Evolutionary conservation across 192 early-diverging fungal species (phyloP), one percentile per base, ranked within the genome.

Genomic region (Rhizophagus clarus): DNA sequence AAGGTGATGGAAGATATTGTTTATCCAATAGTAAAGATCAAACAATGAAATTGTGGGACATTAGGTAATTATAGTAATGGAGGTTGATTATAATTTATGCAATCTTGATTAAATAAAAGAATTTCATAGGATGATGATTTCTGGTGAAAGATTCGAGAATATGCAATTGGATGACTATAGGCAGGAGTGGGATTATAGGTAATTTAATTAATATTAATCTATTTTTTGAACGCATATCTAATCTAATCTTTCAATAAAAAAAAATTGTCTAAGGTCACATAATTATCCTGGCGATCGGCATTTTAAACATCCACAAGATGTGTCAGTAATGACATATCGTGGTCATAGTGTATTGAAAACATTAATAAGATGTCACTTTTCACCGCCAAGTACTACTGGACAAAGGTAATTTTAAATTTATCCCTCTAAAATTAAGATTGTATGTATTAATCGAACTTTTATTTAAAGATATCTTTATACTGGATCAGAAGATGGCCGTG

Each of bases 21-120:
- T 79, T 92, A 4, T 91, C 88, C 24, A 94, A 92, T 77, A 88
- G 87, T 26, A 94, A 94, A 81, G 93, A 94, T 79, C 93, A 94
- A 80, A 83, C 78, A 17, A 89, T 91, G 86, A 90, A 90, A 56
- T 66, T 92, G 0, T 94, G 90, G 90, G 92, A 94, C 79, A 67
- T 94, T 2, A 83, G 90, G 7, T 83, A 80, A 74, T 49, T 83
- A 15, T 26, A 10, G 5, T 20, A 31, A 17, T 72, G 32, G 6
- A 40, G 10, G 20, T 29, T 12, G 7, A 45, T 0, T 11, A 31
- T 56, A 42, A 29, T 29, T n/a, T 26, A 64, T 67, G 24, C 29
- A 56, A 56, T 56, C 22, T 56, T 20, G n/a, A 56, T 56, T 22
- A 56, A 17, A 49, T 49, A 56, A 51, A n/a, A 56, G n/a, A n/a